phyloP scores from a whole-genome alignment of 164 flowering plant genomes.

The Chimonanthus salicifolius region DNA sequence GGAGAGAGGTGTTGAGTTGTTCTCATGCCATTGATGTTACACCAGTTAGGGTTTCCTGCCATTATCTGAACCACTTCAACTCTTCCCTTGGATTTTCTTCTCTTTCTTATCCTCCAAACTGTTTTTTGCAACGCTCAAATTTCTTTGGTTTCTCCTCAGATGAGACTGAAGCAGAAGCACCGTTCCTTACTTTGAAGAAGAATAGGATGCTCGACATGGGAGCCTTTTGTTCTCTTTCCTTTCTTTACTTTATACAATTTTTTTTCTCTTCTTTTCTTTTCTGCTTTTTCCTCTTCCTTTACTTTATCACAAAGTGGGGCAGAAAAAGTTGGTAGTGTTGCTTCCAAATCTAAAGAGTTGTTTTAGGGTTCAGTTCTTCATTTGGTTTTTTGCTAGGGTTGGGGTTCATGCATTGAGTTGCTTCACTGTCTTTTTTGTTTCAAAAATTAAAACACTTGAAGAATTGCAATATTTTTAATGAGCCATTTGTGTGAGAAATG shows the following conservation, averaged over 20 bases:
- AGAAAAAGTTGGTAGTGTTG: constrained; percentile 48
- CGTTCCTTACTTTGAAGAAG: background rate
- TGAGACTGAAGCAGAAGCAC: constrained; percentile 15
- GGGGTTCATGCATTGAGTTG: background rate
- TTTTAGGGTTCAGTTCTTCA: constrained; percentile 15
- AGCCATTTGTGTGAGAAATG: too few relatives aligned
- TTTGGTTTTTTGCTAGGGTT: background rate
- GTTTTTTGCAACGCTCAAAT: background rate
- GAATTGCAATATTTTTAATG: too few relatives aligned
- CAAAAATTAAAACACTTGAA: too few relatives aligned
- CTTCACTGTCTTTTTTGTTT: too few relatives aligned
- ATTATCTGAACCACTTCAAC: constrained; percentile 49
- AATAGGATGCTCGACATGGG: background rate
- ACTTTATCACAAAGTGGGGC: constrained; percentile 68
- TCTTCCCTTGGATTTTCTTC: constrained; percentile 27
- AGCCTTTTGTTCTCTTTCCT: background rate
- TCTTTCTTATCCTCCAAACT: background rate
- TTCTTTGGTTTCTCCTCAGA: constrained; percentile 6
- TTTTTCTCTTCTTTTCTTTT: background rate
- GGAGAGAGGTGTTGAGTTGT: constrained; percentile 31
- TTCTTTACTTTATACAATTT: background rate
- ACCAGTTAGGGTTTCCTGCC: constrained; percentile 77
- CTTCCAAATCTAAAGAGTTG: constrained; percentile 26
- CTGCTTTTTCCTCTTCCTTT: constrained; percentile 19
- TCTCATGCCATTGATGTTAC: constrained; percentile 48